Base-by-base conservation (phyloP, 352 stramenopile genomes). In the Elongisporangium prolatum region DNA sequence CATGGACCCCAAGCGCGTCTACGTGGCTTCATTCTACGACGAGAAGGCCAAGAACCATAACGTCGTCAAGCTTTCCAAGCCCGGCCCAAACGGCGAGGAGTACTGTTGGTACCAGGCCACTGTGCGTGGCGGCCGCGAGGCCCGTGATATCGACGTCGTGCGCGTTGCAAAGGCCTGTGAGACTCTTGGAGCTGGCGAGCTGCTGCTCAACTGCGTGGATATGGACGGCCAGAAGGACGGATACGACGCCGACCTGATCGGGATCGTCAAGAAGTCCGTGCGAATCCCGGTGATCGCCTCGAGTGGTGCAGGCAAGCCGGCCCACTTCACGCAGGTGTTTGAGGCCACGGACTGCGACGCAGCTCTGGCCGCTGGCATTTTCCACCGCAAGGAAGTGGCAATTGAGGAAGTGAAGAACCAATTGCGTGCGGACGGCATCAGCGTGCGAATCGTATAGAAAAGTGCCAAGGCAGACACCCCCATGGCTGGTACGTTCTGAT, bases 121-220 rank as follows among this genome's bases (percentile, higher is more conserved):
- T 4, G 91, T 99, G 28, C 97, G 96, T 61, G 97, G 97, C 52
- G 97, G 97, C 14, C 84, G 97, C 53, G 96, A 99, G 71, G 77
- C 80, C 11, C 80, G 90, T 18, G 77, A 91, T 50, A 87, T 98
- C 34, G 90, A 97, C 50, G 87, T 80, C 20, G 80, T 98, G 34
- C 59, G 89, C 50, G 69, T 96, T 21, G 84, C 83, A 6, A 86
- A 96, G 72, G 88, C 93, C 47, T 87, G 84, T 48, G 93, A 98
- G 69, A 80, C 80, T 28, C 82, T 99, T 4, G 97, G 97, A 24
- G 97, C 97, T 1, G 97, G 97, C 51, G 97, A 99, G 70, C 89
- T 99, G 48, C 86, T 99, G 75, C 74, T 99, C 8, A 99, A 99
- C 71, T 98, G 96, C 66, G 98, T 99, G 59, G 97, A 99, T 72